These are phyloP conservation scores for Metarhizium rileyi DNA, from an alignment of 2,329 filamentous ascomycete genomes.

Conservation along the genomic window DNA sequence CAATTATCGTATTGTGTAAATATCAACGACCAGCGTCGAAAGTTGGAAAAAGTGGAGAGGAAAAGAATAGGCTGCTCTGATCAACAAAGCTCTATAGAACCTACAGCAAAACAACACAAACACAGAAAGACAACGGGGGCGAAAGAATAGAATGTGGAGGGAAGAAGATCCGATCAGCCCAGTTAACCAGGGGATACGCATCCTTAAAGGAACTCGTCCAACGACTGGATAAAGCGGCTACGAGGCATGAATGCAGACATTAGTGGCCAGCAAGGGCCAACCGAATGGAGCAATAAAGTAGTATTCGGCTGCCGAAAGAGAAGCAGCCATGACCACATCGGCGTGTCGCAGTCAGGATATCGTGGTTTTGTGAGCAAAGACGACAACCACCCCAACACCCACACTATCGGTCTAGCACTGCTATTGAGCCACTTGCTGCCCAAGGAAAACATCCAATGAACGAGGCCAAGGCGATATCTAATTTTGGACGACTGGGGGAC, in stretches of 20 bases:
- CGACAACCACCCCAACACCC: not conserved
- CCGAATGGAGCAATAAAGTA: slow-evolving; percentile 7
- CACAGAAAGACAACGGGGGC: slow-evolving; percentile 17
- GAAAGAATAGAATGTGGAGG: slow-evolving; percentile 25
- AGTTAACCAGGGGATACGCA: slow-evolving; percentile 17
- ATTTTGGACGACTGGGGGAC: slow-evolving; percentile 24
- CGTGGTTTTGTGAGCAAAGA: not conserved
- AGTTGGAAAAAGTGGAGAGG: slow-evolving; percentile 17
- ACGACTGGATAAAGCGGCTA: slow-evolving; percentile 17
- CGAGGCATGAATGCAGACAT: slow-evolving; percentile 15
- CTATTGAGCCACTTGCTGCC: not conserved
- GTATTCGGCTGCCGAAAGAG: slow-evolving; percentile 1
- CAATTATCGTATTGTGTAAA: slow-evolving; percentile 10
- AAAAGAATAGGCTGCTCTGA: slow-evolving; percentile 35
- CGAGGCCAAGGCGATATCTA: slow-evolving; percentile 17
- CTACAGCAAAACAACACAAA: slow-evolving; percentile 14
- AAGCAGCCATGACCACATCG: slow-evolving; percentile 1
- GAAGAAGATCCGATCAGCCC: slow-evolving; percentile 12
- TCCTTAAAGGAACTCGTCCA: slow-evolving; percentile 17
- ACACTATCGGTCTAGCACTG: not conserved
- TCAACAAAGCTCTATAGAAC: slow-evolving; percentile 31
- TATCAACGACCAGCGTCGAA: slow-evolving; percentile 28
- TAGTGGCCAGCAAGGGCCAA: slow-evolving; percentile 14
- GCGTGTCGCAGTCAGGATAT: not conserved
- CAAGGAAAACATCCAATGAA: slow-evolving; percentile 22